Evolutionary conservation across 306 rosid species (phyloP), one percentile per base, ranked within the genome.

Genomic region (Sophora flavescens): DNA sequence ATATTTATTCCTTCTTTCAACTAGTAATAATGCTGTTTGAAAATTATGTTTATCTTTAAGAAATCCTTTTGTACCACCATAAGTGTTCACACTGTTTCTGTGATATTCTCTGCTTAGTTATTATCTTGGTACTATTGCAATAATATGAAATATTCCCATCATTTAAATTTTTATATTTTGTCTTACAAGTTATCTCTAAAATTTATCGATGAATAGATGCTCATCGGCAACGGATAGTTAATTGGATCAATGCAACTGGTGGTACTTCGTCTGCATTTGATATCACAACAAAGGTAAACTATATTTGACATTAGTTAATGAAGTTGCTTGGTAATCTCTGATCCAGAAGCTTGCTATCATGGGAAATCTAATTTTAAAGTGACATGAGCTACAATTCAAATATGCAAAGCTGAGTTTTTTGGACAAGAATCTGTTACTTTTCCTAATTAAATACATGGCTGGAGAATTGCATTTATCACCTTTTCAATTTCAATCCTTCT

Each of bases 181-280:
- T 11, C 32, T 68, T 36, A 41, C 36, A 74, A 39, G 77, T 51
- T 70, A 64, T 57, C 63, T 57, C 26, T 42, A 71, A 75, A 84
- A 44, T 77, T 80, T 51, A 77, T 65, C 54, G 68, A 58, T 53
- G 45, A 78, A 50, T 53, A 91, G 97, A 91, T 89, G 81, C 85
- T 79, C 97, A 91, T 68, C 86, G 97, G 68, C 97, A 91, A 45
- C 85, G 97, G 69, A 91, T 89, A 48, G 74, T 91, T 12, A 75
- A 91, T 74, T 91, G 97, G 97, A 89, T 91, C 88, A 89, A 89
- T 69, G 97, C 93, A 45, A 84, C 93, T 6, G 91, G 87, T 10
- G 92, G 93, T 3, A 82, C 90, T 81, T 87, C 97, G 38, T 84
- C 91, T 4, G 97, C 93, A 68, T 91, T 91, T 80, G 97, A 91